Conservation (phyloP, 139 green algal genomes). For the Tetratostichococcus sp. region DNA sequence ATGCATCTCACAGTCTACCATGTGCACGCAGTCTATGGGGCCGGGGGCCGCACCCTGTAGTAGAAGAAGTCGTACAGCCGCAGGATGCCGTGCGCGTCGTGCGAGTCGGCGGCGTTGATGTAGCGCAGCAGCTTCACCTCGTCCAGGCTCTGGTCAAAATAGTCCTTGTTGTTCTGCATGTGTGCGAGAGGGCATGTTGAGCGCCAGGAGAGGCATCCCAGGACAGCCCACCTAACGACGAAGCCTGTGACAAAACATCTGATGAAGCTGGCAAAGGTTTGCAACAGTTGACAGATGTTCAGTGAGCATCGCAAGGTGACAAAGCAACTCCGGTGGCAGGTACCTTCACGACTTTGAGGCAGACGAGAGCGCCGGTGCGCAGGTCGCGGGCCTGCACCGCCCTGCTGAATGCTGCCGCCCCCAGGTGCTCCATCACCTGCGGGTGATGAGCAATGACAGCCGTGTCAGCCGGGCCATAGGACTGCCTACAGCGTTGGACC, state of each 20-base stretch:
- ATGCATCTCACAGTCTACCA: too few species aligned
- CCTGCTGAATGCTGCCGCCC: slow-evolving; percentile 90
- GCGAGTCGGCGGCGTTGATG: slow-evolving; percentile 82
- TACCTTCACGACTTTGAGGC: slow-evolving; percentile 97
- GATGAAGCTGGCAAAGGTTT: too few species aligned
- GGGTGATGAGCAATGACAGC: background rate
- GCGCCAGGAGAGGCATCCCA: too few species aligned
- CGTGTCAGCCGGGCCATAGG: too few species aligned
- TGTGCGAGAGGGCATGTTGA: too few species aligned
- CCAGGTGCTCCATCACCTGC: slow-evolving; percentile 87
- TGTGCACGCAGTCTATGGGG: too few species aligned
- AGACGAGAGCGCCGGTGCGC: slow-evolving; percentile 81
- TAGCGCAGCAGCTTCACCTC: slow-evolving; percentile 94
- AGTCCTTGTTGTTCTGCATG: slow-evolving; percentile 93
- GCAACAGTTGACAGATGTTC: too few species aligned
- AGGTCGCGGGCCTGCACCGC: slow-evolving; percentile 90
- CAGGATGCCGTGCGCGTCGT: slow-evolving; percentile 83
- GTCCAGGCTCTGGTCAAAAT: slow-evolving; percentile 94
- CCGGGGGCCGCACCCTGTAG: slow-evolving; percentile 77
- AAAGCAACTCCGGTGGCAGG: background rate
- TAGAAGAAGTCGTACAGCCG: slow-evolving; percentile 97
- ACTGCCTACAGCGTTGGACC: too few species aligned
- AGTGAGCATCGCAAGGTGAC: too few species aligned
- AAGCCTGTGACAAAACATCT: too few species aligned
- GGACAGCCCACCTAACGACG: too few species aligned